Evolutionary conservation across 495 filamentous ascomycete genomes (phyloP), one percentile per base, ranked within the genome.

Genomic region (Collariella sp.): DNA sequence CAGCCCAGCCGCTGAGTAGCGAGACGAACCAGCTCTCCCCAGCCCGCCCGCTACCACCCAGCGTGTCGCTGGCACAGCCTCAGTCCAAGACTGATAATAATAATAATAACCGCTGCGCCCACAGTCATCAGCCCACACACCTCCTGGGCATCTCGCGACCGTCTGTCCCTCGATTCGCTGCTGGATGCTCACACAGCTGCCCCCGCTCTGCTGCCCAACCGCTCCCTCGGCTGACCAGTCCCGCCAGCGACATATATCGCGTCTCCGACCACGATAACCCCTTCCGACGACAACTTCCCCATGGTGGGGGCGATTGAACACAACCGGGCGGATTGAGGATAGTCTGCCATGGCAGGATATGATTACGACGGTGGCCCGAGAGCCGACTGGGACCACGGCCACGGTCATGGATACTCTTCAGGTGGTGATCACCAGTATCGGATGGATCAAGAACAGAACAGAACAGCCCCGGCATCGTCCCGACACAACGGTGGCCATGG

Each of bases 401-500:
- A 31, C 26, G 26, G 26, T 39, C 57, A 58, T 24, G 61, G 48
- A 16, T 24, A 53, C 40, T 31, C 54, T 11, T 40, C 36, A 3
- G 41, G 31, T 6, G 54, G 51, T 38, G 57, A 48, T 24, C 62
- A 58, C 6, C 19, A 51, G 23, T 68, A 71, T 49, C 67, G 67
- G 43, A 62, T 65, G 38, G 69, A 73, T 12, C 63, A 66, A 35
- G 71, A 73, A 19, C 59, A 63, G 47, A 45, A 60, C n/a, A 66
- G 59, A 52, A 62, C 69, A 47, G 68, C 69, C 1, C 65, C 68
- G 35, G 68, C 67, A 10, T 62, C 66, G 20, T 61, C 69, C 18
- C 70, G 67, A n/a, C 62, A 64, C 29, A 74, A 72, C 38, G 71
- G 48, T 55, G 51, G 52, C 13, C 67, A 64, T 29, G 60, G 64